These are phyloP conservation scores for Saccharomyces hybrid DNA, from an alignment of 1,139 yeast genomes.

Conservation along the genomic window DNA sequence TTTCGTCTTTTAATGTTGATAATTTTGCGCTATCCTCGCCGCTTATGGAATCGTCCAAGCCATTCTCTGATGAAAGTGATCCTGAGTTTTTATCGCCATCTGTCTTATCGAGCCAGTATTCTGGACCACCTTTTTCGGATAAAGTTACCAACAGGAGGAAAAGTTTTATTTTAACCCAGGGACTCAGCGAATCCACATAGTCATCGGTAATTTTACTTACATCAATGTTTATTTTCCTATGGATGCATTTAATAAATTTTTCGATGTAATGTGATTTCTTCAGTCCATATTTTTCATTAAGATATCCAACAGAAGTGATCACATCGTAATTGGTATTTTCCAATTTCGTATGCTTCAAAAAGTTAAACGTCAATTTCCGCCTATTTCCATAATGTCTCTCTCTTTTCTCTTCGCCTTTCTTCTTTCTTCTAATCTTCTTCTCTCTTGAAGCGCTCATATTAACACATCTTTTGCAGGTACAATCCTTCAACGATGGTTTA, in stretches of 20 bases:
- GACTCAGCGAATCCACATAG: constrained; percentile 18
- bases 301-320: constrained; percentile 28
- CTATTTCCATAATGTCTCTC: constrained; percentile 3
- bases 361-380: constrained; percentile 1
- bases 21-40: neutral
- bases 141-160: constrained; percentile 29
- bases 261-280: constrained; percentile 27
- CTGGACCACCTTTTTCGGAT: constrained; percentile 33
- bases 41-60: neutral
- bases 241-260: constrained; percentile 30
- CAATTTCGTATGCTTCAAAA: constrained; percentile 13
- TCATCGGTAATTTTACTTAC: constrained; percentile 24
- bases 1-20: neutral
- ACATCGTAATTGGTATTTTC: constrained; percentile 26
- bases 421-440: neutral
- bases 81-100: constrained; percentile 11
- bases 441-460: neutral
- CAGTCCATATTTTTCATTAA: constrained; percentile 29
- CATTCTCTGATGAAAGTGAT: neutral
- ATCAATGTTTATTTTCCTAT: constrained; percentile 26
- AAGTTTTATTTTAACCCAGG: constrained; percentile 30
- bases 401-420: constrained; percentile 2
- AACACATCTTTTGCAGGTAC: constrained; percentile 8
- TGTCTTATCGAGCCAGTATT: constrained; percentile 30
- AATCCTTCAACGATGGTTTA: neutral